Base-by-base conservation (phyloP, 371 early-diverging fungal species). In the Rhizomucor miehei region DNA sequence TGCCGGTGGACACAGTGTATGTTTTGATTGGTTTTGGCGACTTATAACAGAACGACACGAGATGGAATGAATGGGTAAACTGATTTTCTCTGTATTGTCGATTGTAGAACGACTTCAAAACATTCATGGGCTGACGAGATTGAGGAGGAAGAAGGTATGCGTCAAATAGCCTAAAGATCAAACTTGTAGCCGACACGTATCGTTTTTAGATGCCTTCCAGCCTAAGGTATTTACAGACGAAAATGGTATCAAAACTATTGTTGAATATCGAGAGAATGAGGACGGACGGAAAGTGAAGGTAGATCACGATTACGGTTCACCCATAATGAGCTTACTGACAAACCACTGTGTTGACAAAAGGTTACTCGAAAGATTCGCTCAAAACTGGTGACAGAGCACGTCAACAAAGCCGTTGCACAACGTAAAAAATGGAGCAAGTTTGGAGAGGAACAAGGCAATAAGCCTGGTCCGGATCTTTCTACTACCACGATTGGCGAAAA, bases 401-500 rank as follows among this genome's bases (percentile, higher is more conserved):
- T 93, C 52, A 92, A 93, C 82, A 87, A 89, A 62, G 86, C 89
- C 25, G 95, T 91, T 38, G 97, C 97, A 36, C 83, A 85, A 58
- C 86, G 95, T 67, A 93, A 93, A 77, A 86, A 87, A 59, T 91
- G 89, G 91, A 80, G 71, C 35, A 92, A 92, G 69, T 92, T 92
- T 63, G 92, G 92, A 21, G 85, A 80, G 24, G 91, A 90, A 60
- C 70, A 72, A 51, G 83, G 84, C 23, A 85, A 87, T 44, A 75
- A 77, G 19, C 79, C 89, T 3, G 92, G 97, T 1, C 95, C 95
- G 38, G 91, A 97, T 75, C 65, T 90, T 37, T 84, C 89, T 56
- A 91, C 96, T 3, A 96, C 98, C 4, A 88, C 82, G 6, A 81
- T 91, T 59, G 93, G 94, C 52, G 97, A 98, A 63, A 87, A 87